phyloP scores from a whole-genome alignment of 805 yeast genomes.

The Saccharomycopsis malanga region DNA sequence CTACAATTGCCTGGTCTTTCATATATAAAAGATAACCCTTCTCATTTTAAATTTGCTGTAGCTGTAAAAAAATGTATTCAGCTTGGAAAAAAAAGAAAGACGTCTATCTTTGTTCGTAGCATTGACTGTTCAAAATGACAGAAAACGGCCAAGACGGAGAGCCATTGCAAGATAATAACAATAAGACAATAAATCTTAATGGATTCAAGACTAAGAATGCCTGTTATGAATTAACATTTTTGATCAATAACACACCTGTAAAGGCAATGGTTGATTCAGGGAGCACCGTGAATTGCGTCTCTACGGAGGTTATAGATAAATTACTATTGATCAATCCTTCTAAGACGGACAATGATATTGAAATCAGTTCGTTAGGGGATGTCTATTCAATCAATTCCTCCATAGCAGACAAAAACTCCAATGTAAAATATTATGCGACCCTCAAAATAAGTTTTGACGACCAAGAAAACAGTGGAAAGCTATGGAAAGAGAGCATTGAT shows the following conservation, averaged over 20 bases:
- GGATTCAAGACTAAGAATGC: constrained; percentile 2
- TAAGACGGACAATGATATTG: constrained; percentile 1
- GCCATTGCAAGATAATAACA: neutral
- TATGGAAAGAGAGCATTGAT: neutral
- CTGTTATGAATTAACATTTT: constrained; percentile 1
- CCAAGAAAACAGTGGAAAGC: neutral
- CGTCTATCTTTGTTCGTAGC: too few species aligned
- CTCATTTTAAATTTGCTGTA: too few species aligned
- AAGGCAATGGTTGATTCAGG: constrained; percentile 6
- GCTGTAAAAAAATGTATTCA: too few species aligned
- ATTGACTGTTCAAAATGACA: too few species aligned
- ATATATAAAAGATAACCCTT: too few species aligned
- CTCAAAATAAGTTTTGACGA: neutral
- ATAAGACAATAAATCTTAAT: constrained; percentile 1
- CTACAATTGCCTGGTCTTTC: too few species aligned
- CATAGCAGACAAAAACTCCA: neutral
- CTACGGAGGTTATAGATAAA: neutral
- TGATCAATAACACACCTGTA: neutral
- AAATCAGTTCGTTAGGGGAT: constrained; percentile 1
- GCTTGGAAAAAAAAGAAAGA: too few species aligned
- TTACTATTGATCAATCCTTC: neutral
- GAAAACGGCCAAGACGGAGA: too few species aligned
- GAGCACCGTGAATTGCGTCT: constrained; percentile 2
- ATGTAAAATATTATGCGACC: constrained; percentile 1
- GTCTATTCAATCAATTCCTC: neutral